Evolutionary conservation across 139 green algal genomes (phyloP).

Genomic region (Auxenochlorella protothecoides): DNA sequence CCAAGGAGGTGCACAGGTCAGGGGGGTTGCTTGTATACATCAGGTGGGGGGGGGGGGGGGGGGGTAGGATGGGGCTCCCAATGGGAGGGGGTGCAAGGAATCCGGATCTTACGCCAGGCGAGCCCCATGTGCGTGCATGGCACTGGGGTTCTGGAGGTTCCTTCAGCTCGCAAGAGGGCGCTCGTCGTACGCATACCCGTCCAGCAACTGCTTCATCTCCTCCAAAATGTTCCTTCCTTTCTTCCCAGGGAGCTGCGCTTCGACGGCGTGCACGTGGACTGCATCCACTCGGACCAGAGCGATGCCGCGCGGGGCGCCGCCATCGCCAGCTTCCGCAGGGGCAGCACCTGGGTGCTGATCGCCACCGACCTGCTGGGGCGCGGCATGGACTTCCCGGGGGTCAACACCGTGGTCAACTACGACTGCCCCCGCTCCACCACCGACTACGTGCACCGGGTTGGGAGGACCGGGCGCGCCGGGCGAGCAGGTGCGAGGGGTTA

Average conservation of each 20-base stretch:
- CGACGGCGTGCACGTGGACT: constrained; percentile 73
- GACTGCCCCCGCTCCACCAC: constrained; percentile 75
- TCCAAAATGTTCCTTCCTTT: neutral
- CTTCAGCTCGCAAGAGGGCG: neutral
- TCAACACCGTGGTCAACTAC: constrained; percentile 93
- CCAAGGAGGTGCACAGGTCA: constrained; percentile 53
- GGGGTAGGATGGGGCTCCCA: neutral
- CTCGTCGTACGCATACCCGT: too few relatives aligned
- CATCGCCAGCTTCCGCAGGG: constrained; percentile 61
- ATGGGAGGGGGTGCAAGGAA: neutral
- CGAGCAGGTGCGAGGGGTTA: constrained; percentile 10
- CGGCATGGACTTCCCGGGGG: constrained; percentile 68
- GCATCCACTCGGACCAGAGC: constrained; percentile 66
- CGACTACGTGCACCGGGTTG: constrained; percentile 90
- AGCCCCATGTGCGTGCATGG: neutral
- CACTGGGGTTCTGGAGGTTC: neutral
- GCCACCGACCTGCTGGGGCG: constrained; percentile 86
- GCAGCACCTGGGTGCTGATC: constrained; percentile 82
- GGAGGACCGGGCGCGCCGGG: constrained; percentile 62
- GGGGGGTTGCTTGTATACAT: neutral
- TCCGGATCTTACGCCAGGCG: neutral
- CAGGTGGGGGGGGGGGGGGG: neutral
- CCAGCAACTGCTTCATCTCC: too few relatives aligned
- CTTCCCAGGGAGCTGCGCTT: constrained; percentile 63
- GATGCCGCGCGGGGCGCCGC: constrained; percentile 48